Evolutionary conservation across 2,329 filamentous ascomycete genomes (phyloP).

Genomic region (Curvularia sp.): DNA sequence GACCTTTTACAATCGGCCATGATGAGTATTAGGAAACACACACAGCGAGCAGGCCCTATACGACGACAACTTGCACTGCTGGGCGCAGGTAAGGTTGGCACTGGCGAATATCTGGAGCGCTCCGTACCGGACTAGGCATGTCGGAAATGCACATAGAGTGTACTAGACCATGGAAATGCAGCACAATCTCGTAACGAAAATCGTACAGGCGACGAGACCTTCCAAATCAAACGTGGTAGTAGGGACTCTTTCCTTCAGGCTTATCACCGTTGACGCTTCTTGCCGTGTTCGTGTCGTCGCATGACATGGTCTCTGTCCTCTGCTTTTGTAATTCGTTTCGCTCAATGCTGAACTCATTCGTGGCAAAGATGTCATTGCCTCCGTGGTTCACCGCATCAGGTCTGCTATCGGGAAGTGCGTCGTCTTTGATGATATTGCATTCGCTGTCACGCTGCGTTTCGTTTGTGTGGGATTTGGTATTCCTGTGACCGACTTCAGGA

Average conservation of each 20-base stretch:
- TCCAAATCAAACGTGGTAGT: constrained; percentile 24
- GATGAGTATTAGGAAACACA: not conserved
- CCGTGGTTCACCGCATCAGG: constrained; percentile 12
- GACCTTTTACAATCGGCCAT: not conserved
- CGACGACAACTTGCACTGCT: not conserved
- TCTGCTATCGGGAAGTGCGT: constrained; percentile 2
- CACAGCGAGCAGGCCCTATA: not conserved
- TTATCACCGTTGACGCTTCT: constrained; percentile 23
- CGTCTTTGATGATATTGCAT: constrained; percentile 18
- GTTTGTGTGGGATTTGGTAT: constrained; percentile 13
- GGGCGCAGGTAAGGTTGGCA: not conserved
- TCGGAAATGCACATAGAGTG: not conserved
- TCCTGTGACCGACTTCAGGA: constrained; percentile 15
- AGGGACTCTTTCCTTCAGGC: constrained; percentile 21
- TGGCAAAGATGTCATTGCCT: constrained; percentile 29
- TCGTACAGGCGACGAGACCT: not conserved
- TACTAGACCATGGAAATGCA: not conserved
- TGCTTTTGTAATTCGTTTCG: constrained; percentile 17
- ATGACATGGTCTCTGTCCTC: constrained; percentile 13
- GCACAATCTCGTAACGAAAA: not conserved
- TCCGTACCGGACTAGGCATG: not conserved
- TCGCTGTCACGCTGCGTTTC: constrained; percentile 30
- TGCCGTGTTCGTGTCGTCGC: constrained; percentile 15
- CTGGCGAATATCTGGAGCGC: not conserved
- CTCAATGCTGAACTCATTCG: constrained; percentile 32